phyloP scores from a whole-genome alignment of 2,329 filamentous ascomycete genomes.

The Calonectria henricotiae region DNA sequence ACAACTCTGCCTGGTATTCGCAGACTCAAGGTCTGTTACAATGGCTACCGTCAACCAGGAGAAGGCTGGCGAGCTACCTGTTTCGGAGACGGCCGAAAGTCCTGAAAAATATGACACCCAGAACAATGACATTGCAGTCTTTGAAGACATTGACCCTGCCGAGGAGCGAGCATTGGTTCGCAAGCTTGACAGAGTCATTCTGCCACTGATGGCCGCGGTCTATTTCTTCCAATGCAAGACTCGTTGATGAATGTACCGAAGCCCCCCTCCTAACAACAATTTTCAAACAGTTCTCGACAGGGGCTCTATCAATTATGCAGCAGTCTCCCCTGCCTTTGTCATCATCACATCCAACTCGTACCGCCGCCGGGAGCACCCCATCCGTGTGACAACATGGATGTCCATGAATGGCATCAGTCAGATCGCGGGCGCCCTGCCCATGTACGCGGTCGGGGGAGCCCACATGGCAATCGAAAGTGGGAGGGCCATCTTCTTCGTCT shows the following conservation, averaged over 20 bases:
- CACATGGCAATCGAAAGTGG: conserved; percentile 40
- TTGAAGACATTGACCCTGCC: conserved; percentile 41
- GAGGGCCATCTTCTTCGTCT: conserved; percentile 45
- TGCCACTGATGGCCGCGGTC: conserved; percentile 45
- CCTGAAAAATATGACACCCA: conserved; percentile 29
- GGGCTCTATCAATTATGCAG: conserved; percentile 43
- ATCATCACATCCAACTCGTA: conserved; percentile 56
- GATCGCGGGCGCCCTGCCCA: conserved; percentile 52
- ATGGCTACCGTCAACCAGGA: conserved; percentile 35
- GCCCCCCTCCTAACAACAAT: not conserved
- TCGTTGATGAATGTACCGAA: not conserved
- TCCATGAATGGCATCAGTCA: conserved; percentile 54
- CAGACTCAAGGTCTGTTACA: not conserved
- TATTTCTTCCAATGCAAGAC: conserved; percentile 46
- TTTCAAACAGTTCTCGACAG: conserved; percentile 42
- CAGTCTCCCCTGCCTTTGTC: conserved; percentile 55
- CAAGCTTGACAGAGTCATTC: conserved; percentile 42
- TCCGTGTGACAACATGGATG: conserved; percentile 54
- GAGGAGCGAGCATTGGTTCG: conserved; percentile 42
- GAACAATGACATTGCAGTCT: conserved; percentile 39
- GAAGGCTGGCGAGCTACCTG: not conserved
- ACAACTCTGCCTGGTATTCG: not conserved
- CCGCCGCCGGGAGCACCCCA: conserved; percentile 52
- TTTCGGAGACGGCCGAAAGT: conserved; percentile 23
- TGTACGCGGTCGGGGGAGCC: conserved; percentile 50